These are phyloP conservation scores for Intubia oerlemansii DNA, from an alignment of 2,329 filamentous ascomycete genomes.

Conservation along the genomic window DNA sequence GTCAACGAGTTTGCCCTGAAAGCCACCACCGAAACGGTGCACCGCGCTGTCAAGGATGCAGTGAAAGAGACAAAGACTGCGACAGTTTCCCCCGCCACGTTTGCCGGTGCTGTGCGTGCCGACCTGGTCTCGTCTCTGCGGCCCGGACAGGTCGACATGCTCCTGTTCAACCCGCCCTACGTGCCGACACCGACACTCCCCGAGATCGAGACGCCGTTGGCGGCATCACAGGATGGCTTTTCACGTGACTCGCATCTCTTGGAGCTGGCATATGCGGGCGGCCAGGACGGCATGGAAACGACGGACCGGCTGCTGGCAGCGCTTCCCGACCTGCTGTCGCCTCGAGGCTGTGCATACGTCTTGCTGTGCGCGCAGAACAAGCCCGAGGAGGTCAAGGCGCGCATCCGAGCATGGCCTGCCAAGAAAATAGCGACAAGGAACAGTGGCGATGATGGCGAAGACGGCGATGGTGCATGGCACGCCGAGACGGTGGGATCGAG, in stretches of 20 bases:
- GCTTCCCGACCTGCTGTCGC: constrained; percentile 41
- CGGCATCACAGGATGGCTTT: too few species aligned
- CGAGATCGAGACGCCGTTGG: constrained; percentile 14
- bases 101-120: constrained; percentile 44
- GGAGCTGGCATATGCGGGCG: constrained; percentile 73
- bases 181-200: constrained; percentile 70
- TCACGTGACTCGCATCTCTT: constrained; percentile 70
- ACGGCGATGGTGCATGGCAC: constrained; percentile 33
- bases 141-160: constrained; percentile 45
- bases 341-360: constrained; percentile 65
- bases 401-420: constrained; percentile 9
- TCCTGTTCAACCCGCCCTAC: constrained; percentile 95
- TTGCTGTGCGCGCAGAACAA: constrained; percentile 80
- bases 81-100: too few species aligned
- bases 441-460: too few species aligned
- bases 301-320: constrained; percentile 58
- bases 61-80: constrained; percentile 11
- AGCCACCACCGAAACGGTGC: constrained; percentile 51
- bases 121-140: constrained; percentile 48
- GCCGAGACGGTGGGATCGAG: constrained; percentile 62
- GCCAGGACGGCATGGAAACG: constrained; percentile 79
- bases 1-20: constrained; percentile 67
- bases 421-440: too few species aligned
- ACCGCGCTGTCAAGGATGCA: constrained; percentile 19
- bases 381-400: constrained; percentile 28